Evolutionary conservation across 331 rosid genomes (phyloP).

Genomic region (Quercus phellos): DNA sequence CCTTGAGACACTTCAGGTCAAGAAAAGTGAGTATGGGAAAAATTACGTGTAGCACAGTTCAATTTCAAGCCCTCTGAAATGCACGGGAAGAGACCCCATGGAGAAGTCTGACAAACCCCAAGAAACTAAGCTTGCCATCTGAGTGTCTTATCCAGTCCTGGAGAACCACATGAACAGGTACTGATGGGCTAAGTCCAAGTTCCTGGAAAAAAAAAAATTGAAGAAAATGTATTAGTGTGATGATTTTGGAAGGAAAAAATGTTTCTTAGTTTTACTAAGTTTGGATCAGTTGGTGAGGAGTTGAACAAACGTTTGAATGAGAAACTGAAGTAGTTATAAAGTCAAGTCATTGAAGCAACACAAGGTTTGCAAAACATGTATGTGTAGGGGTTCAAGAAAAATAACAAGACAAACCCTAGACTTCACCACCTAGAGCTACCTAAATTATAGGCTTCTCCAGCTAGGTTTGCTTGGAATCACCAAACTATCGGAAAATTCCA

Average conservation of each 20-base stretch:
- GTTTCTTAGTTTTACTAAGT: background rate
- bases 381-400: too few relatives aligned
- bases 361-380: too few relatives aligned
- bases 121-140: constrained; percentile 87
- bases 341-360: background rate
- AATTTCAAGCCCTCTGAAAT: constrained; percentile 59
- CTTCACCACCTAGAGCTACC: too few relatives aligned
- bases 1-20: constrained; percentile 23
- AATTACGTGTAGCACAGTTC: constrained; percentile 8
- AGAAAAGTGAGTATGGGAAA: constrained; percentile 15
- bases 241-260: constrained; percentile 1
- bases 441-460: too few relatives aligned
- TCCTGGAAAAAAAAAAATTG: constrained; percentile 46
- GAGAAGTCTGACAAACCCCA: constrained; percentile 79
- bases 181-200: constrained; percentile 83
- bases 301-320: background rate
- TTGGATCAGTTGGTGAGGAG: background rate
- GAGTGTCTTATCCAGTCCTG: constrained; percentile 93
- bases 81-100: constrained; percentile 78
- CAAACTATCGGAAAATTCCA: too few relatives aligned
- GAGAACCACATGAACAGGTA: constrained; percentile 85
- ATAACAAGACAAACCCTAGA: too few relatives aligned
- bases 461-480: too few relatives aligned
- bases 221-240: constrained; percentile 13
- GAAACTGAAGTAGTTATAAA: background rate